Conservation (phyloP, 1,284 basidiomycete genomes). For the Pterula multifida region DNA sequence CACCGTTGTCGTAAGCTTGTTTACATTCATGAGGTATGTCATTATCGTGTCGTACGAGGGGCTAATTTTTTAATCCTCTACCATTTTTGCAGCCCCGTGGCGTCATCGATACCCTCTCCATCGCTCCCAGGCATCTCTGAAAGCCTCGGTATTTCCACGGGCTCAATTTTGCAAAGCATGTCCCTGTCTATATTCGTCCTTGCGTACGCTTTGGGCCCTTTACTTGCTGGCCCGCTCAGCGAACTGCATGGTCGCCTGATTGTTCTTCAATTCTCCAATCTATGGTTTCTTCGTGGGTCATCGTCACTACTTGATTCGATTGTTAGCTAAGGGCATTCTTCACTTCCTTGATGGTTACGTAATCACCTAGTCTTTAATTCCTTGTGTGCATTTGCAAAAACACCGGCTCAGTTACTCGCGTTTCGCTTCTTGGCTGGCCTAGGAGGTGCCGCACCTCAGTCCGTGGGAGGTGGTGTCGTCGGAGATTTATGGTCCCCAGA, state of each 20-base stretch:
- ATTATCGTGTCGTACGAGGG: not conserved
- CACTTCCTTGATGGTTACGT: not conserved
- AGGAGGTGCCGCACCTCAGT: slow-evolving; percentile 28
- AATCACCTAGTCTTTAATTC: slow-evolving; percentile 24
- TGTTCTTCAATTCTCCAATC: slow-evolving; percentile 27
- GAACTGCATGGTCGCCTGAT: slow-evolving; percentile 26
- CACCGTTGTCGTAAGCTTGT: slow-evolving; percentile 46
- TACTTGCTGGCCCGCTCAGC: slow-evolving; percentile 41
- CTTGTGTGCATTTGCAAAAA: slow-evolving; percentile 31
- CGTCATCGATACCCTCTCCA: slow-evolving; percentile 64
- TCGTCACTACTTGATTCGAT: slow-evolving; percentile 15
- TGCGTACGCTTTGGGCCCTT: slow-evolving; percentile 26
- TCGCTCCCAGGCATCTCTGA: slow-evolving; percentile 39
- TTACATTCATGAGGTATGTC: slow-evolving; percentile 38
- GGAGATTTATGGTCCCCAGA: slow-evolving; percentile 62
- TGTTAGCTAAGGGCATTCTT: not conserved
- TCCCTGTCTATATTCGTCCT: slow-evolving; percentile 25
- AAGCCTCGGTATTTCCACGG: slow-evolving; percentile 41
- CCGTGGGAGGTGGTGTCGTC: slow-evolving; percentile 46
- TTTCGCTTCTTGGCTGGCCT: slow-evolving; percentile 33
- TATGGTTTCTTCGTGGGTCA: slow-evolving; percentile 27
- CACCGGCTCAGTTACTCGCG: slow-evolving; percentile 23
- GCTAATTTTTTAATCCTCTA: slow-evolving; percentile 17
- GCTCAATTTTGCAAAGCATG: slow-evolving; percentile 22
- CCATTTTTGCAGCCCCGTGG: slow-evolving; percentile 35